These are phyloP conservation scores for Komagataella phaffii DNA, from an alignment of 805 yeast species.

Conservation along the genomic window DNA sequence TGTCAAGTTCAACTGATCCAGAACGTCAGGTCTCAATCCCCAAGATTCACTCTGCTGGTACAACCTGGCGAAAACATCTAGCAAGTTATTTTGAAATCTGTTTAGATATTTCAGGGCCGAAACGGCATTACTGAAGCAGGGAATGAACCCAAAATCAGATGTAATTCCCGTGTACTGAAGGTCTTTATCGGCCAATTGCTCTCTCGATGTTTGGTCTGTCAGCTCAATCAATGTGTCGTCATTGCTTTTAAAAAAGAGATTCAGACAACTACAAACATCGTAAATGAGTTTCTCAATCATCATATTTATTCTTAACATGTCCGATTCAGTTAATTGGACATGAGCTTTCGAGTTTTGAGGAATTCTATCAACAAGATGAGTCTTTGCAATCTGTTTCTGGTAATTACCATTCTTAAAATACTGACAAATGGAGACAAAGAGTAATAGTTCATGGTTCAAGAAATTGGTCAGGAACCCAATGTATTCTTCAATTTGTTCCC, in stretches of 20 bases:
- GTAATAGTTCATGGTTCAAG: conserved; percentile 24
- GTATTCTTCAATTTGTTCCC: conserved; percentile 36
- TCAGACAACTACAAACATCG: conserved; percentile 15
- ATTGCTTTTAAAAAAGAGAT: conserved; percentile 15
- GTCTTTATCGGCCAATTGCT: neutral
- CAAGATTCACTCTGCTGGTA: neutral
- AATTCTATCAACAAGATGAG: conserved; percentile 4
- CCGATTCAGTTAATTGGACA: conserved; percentile 26
- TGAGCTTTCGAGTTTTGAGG: conserved; percentile 21
- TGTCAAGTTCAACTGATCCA: conserved; percentile 1
- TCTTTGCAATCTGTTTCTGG: conserved; percentile 12
- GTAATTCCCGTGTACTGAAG: conserved; percentile 2
- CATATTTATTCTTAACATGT: conserved; percentile 24
- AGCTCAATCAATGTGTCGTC: conserved; percentile 24
- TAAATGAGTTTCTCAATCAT: conserved; percentile 13
- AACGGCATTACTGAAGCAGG: conserved; percentile 51
- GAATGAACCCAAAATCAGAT: conserved; percentile 38
- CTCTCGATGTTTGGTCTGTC: neutral
- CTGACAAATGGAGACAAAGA: conserved; percentile 41
- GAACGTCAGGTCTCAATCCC: neutral
- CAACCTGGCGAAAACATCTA: conserved; percentile 25
- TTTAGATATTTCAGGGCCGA: conserved; percentile 42
- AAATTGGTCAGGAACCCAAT: conserved; percentile 20
- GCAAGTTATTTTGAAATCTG: conserved; percentile 27
- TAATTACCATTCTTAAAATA: conserved; percentile 37